phyloP scores from a whole-genome alignment of 2,329 filamentous ascomycete species.

The Colletotrichum paranaense region DNA sequence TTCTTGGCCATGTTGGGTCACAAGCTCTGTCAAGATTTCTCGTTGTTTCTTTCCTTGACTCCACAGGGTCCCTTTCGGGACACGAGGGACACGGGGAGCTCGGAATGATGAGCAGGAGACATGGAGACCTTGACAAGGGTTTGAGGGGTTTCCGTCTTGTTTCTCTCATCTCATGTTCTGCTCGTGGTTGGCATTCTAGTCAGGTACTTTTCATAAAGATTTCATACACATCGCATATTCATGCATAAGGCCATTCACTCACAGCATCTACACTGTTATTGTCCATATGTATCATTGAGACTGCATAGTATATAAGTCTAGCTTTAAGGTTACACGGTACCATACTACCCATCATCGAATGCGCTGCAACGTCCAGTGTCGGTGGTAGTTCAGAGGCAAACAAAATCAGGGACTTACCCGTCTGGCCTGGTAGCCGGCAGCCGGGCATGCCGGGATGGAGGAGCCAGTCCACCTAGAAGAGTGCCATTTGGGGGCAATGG shows the following conservation, averaged over 20 bases:
- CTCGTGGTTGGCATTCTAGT: not conserved
- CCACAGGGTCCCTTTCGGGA: slow-evolving; percentile 9
- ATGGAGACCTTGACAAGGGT: slow-evolving; percentile 1
- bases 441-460: slow-evolving; percentile 21
- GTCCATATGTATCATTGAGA: not conserved
- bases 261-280: not conserved
- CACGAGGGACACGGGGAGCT: not conserved
- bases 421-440: slow-evolving; percentile 13
- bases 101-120: not conserved
- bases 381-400: not conserved
- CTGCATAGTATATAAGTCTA: not conserved
- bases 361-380: no score
- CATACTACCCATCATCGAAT: not conserved
- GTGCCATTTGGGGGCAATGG: not conserved
- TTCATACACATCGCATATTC: not conserved
- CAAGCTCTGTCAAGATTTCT: slow-evolving; percentile 14
- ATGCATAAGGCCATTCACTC: not conserved
- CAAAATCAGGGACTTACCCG: not conserved
- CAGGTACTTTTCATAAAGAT: not conserved
- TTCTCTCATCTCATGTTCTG: not conserved
- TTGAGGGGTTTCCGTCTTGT: not conserved
- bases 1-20: not conserved
- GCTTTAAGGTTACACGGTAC: not conserved
- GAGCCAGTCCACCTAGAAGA: not conserved
- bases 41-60: slow-evolving; percentile 1